Conservation (phyloP, 2,329 filamentous ascomycete genomes). For the Nakataea oryzae region DNA sequence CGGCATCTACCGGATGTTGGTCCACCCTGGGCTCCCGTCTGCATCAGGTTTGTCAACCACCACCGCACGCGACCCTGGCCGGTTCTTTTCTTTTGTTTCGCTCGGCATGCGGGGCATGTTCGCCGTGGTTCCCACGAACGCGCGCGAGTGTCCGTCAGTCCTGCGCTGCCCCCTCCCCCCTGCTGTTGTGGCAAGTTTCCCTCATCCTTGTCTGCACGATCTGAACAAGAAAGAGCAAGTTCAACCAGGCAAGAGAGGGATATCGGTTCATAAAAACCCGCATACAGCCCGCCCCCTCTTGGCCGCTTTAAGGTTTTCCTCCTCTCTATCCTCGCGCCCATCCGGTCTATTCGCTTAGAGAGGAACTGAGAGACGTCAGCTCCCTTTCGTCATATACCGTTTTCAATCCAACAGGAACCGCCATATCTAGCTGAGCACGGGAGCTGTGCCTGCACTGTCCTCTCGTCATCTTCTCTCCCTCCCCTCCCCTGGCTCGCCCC, state of each 20-base stretch:
- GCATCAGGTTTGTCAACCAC: not conserved
- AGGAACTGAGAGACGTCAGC: not conserved
- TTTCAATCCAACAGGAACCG: not conserved
- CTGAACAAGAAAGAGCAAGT: not conserved
- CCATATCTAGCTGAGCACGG: not conserved
- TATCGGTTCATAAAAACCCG: not conserved
- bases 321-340: not conserved
- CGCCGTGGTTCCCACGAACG: not conserved
- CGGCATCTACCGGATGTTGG: not conserved
- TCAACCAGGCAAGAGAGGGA: not conserved
- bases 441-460: not conserved
- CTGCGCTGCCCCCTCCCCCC: too few relatives aligned
- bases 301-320: not conserved
- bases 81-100: not conserved
- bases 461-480: not conserved
- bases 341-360: not conserved
- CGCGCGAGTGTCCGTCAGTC: too few relatives aligned
- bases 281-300: not conserved
- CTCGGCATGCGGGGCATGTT: not conserved
- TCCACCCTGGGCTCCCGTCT: not conserved
- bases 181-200: too few relatives aligned
- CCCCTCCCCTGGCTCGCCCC: not conserved
- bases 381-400: not conserved
- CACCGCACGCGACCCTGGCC: not conserved
- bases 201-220: not conserved